Conservation (phyloP, 1,139 yeast species). For the Tardiomyces depauwii region DNA sequence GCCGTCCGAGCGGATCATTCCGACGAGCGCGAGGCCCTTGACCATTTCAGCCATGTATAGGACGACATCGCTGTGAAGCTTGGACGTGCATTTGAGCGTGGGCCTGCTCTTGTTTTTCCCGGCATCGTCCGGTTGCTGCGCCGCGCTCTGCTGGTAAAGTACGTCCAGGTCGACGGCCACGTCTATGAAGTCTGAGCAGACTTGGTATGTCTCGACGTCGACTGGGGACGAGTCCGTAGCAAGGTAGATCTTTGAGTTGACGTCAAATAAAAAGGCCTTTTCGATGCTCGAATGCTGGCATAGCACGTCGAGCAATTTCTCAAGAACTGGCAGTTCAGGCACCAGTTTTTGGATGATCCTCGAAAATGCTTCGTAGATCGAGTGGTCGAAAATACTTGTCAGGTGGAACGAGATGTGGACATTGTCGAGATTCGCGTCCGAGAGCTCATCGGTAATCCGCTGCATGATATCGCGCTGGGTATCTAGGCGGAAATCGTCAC, state of each 20-base stretch:
- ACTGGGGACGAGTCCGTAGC: constrained; percentile 96
- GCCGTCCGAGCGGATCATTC: constrained; percentile 56
- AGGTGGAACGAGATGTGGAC: constrained; percentile 85
- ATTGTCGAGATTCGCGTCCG: constrained; percentile 83
- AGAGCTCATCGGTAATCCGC: constrained; percentile 83
- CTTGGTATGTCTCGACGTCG: constrained; percentile 90
- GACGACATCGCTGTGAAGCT: constrained; percentile 70
- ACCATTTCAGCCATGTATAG: constrained; percentile 85
- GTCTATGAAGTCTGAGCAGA: constrained; percentile 94
- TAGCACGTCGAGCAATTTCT: constrained; percentile 76
- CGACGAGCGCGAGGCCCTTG: constrained; percentile 83
- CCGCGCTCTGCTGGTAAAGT: constrained; percentile 23
- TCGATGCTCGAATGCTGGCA: constrained; percentile 88
- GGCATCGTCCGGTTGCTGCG: constrained; percentile 5
- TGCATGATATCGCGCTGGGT: constrained; percentile 96
- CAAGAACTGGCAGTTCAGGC: constrained; percentile 80
- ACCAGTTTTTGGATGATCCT: constrained; percentile 85
- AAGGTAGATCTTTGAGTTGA: constrained; percentile 87
- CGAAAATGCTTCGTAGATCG: constrained; percentile 91
- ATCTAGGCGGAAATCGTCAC: constrained; percentile 87
- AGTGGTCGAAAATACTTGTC: constrained; percentile 90
- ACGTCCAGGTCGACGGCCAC: constrained; percentile 76
- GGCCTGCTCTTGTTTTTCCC: constrained; percentile 20
- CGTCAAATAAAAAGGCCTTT: constrained; percentile 84
- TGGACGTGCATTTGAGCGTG: constrained; percentile 52